phyloP scores from a whole-genome alignment of 306 rosid species.

The Myrica gale region DNA sequence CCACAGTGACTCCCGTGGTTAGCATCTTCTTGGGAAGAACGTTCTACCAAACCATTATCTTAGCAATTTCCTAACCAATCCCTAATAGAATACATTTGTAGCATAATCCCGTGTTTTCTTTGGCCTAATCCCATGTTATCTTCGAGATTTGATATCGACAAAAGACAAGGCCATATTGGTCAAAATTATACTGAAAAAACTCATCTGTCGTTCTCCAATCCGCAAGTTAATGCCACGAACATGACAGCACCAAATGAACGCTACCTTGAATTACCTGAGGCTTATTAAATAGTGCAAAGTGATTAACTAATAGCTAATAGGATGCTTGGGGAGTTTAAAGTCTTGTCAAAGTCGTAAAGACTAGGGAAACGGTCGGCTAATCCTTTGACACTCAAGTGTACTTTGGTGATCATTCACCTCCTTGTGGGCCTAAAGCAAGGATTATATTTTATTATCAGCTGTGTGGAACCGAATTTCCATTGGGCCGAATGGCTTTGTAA shows the following conservation, averaged over 20 bases:
- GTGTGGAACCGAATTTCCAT: not conserved
- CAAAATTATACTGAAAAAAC: not conserved
- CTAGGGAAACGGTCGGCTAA: slow-evolving; percentile 40
- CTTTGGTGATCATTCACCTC: slow-evolving; percentile 33
- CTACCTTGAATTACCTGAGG: slow-evolving; percentile 15
- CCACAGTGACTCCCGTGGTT: slow-evolving; percentile 12
- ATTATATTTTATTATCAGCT: slow-evolving; percentile 13
- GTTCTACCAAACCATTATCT: slow-evolving; percentile 23
- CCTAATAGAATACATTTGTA: slow-evolving; percentile 2
- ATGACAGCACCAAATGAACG: slow-evolving; percentile 13
- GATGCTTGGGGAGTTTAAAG: slow-evolving; percentile 28
- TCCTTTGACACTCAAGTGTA: slow-evolving; percentile 41
- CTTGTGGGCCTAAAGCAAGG: slow-evolving; percentile 16
- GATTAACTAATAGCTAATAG: slow-evolving; percentile 20
- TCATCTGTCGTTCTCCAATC: not conserved
- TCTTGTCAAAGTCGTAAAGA: slow-evolving; percentile 13
- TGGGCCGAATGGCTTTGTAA: slow-evolving; percentile 20
- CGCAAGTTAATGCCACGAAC: slow-evolving; percentile 19
- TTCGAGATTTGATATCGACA: not conserved
- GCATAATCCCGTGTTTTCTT: not conserved
- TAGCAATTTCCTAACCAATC: not conserved
- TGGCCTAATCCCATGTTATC: not conserved
- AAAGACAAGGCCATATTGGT: not conserved
- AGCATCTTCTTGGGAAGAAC: slow-evolving; percentile 25
- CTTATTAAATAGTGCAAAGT: slow-evolving; percentile 15